Evolutionary conservation across 257 asterid genomes (phyloP), one percentile per base, ranked within the genome.

Genomic region (Handroanthus guayacan): DNA sequence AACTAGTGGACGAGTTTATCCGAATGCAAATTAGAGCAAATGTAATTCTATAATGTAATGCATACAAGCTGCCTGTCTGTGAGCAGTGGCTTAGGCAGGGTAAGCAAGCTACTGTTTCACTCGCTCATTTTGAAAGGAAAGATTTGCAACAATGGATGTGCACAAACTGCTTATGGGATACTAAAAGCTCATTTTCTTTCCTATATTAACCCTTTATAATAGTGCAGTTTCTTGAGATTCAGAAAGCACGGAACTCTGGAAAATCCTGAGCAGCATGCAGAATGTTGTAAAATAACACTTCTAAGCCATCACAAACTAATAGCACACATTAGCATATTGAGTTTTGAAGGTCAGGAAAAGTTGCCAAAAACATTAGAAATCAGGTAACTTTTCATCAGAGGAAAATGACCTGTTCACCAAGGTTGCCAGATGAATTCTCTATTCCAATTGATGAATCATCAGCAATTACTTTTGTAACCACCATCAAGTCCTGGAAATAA

Each of bases 361-460:
- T 47, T 67, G 56, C 60, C 66, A 64, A 55, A 62, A 54, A 6
- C 57, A 36, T 60, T 3, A 6, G n/a, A 38, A 37, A 48, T 5
- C 43, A 25, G 16, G 8, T 5, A 69, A 44, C 14, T 16, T 16
- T 62, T 17, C 57, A 18, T 16, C 36, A 51, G 67, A n/a, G 52
- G 37, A 72, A 9, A 17, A 16, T 78, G 75, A 82, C 86, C 83
- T 85, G 82, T 76, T 77, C 85, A 37, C 70, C 85, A 71, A 74
- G 80, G 80, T 82, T 77, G 52, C 62, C 79, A 1, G 82, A 80
- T 31, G 84, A 69, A 74, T 72, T 69, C 62, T 72, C 82, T 39
- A 74, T 73, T 56, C 79, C 74, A 47, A 79, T 48, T 54, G 84
- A 79, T 3, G 83, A 77, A 71, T 75, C 86, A 45, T 79, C 77